phyloP scores from a whole-genome alignment of 371 early-diverging fungal species.

The Haplosporangium sp. region DNA sequence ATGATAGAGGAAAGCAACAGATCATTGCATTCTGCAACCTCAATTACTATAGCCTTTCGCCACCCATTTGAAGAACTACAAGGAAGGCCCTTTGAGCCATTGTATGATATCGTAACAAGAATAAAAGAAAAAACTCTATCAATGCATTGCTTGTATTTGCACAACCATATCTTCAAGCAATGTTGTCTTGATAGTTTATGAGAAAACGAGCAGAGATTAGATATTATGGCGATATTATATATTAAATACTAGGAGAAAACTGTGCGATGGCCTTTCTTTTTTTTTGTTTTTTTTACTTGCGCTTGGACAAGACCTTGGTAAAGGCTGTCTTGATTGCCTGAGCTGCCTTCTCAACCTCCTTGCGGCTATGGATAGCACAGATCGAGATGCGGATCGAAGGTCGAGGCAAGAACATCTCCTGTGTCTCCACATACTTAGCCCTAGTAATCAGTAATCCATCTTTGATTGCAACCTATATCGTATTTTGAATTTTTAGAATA shows the following conservation, averaged over 20 bases:
- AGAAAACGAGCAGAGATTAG: slow-evolving; percentile 1
- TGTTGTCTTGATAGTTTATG: no score
- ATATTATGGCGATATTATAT: neutral
- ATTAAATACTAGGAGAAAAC: neutral
- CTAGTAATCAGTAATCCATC: slow-evolving; percentile 86
- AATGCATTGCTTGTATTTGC: no score
- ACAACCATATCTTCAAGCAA: no score
- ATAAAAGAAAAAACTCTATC: no score
- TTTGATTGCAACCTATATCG: slow-evolving; percentile 63
- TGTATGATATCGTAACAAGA: no score
- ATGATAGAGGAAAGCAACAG: no score
- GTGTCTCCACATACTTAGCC: slow-evolving; percentile 88
- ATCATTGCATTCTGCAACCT: no score
- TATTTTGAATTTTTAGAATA: neutral
- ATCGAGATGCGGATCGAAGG: slow-evolving; percentile 89
- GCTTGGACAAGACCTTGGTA: slow-evolving; percentile 63
- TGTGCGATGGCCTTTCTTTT: no score
- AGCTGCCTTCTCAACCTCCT: slow-evolving; percentile 89
- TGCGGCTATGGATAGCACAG: slow-evolving; percentile 78
- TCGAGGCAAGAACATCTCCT: slow-evolving; percentile 79
- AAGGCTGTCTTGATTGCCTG: slow-evolving; percentile 68
- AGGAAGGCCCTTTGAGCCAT: no score
- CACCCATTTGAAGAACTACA: no score
- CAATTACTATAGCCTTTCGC: no score
- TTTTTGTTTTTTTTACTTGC: slow-evolving; percentile 22